Evolutionary conservation across 75 land plant species (phyloP), one percentile per base, ranked within the genome.

Genomic region (Gnetum montanum): DNA sequence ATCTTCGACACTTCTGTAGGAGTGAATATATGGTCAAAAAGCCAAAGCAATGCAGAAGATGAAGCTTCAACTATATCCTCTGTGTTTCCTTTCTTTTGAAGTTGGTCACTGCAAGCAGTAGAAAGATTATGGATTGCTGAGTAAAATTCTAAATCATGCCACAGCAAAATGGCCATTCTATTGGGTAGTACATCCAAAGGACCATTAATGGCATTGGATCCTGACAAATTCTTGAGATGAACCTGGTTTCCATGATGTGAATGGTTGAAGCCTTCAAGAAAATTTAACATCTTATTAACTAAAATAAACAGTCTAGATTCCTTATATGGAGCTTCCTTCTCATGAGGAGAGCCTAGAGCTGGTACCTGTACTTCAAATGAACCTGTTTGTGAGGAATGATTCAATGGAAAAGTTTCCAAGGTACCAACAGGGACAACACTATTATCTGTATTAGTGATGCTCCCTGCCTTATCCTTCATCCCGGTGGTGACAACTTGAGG

Each of bases 1-100:
- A 80, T 77, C 59, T 54, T 73, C 6, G 80, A 70, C 49, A 77
- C 84, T 57, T 81, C 81, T 63, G 74, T 81, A 46, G 77, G 58
- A 8, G 81, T 74, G 58, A 71, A 81, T 31, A 84, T 71, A 46
- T 81, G 74, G 29, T 63, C 74, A 40, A 92, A 46, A 23, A 92
- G 59, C 78, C 82, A 89, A 11, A 82, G 82, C 28, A 93, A 54
- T 40, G 78, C 60, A 60, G 68, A 61, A 51, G 68, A 41, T 16
- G 81, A 58, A 46, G 77, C 79, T 45, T 47, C 47, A 34, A 68
- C 56, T 54, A 89, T 85, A 24, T 63, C 68, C 23, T 75, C 60
- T 15, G 82, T 10, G 28, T 74, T 64, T 11, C 66, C 57, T 56
- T 77, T 82, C 27, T 75, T 78, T 51, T 66, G 59, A 48, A 85